Evolutionary conservation across 257 asterid genomes (phyloP).

Genomic region (Solanum boliviense): DNA sequence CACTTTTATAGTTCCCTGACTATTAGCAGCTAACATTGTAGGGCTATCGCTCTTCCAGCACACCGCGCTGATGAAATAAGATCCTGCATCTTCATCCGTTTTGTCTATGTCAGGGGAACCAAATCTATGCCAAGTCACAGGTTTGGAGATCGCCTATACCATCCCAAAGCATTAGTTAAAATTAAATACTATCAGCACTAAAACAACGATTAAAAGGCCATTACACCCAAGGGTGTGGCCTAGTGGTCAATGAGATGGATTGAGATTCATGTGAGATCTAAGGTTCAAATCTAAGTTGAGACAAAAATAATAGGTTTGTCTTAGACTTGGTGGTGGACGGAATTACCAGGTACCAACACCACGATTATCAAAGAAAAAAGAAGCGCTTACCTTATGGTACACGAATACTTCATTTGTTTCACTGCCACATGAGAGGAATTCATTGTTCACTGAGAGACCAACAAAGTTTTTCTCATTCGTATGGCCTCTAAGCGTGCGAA

Average conservation of each 20-base stretch:
- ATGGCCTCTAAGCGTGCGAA: constrained; percentile 31
- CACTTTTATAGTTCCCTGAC: constrained; percentile 32
- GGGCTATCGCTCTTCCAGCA: constrained; percentile 40
- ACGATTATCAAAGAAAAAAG: neutral
- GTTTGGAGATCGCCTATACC: constrained; percentile 22
- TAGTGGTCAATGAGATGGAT: neutral
- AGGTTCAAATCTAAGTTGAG: neutral
- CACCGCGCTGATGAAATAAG: constrained; percentile 28
- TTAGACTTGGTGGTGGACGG: neutral
- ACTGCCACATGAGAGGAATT: constrained; percentile 36
- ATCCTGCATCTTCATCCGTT: constrained; percentile 20
- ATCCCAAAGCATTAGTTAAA: neutral
- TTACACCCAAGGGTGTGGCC: neutral
- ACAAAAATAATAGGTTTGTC: neutral
- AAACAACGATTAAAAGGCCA: neutral
- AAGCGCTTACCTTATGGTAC: constrained; percentile 27
- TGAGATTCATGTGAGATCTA: neutral
- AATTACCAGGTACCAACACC: accelerated
- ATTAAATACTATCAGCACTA: neutral
- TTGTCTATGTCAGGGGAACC: constrained; percentile 24
- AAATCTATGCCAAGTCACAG: constrained; percentile 28
- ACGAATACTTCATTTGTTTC: constrained; percentile 37
- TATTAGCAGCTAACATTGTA: constrained; percentile 31
- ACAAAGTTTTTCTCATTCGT: constrained; percentile 42
- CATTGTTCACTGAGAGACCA: constrained; percentile 28